Conservation (phyloP, 2,329 filamentous ascomycete genomes). For the Colletotrichum limetticola region DNA sequence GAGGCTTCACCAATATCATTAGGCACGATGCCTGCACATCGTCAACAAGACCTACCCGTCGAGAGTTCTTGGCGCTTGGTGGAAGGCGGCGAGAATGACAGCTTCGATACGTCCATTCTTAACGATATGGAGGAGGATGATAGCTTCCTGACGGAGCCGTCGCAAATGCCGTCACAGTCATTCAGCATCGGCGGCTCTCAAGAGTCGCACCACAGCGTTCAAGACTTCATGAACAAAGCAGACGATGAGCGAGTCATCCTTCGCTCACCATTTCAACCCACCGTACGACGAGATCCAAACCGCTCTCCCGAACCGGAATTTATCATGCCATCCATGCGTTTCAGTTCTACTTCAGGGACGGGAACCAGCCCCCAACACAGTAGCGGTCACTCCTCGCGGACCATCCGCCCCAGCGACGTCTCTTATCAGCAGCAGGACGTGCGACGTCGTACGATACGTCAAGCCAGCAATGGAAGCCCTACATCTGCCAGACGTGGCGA, state of each 20-base stretch:
- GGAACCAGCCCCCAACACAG: slow-evolving; percentile 45
- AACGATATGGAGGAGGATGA: slow-evolving; percentile 56
- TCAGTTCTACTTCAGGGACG: slow-evolving; percentile 39
- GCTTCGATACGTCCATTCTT: slow-evolving; percentile 66
- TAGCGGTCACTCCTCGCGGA: slow-evolving; percentile 47
- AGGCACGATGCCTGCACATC: slow-evolving; percentile 28
- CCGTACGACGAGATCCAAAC: slow-evolving; percentile 48
- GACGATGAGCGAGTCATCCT: slow-evolving; percentile 67
- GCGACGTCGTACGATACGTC: slow-evolving; percentile 41
- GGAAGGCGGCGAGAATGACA: slow-evolving; percentile 68
- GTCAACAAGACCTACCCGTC: slow-evolving; percentile 50
- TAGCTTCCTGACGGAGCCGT: slow-evolving; percentile 54
- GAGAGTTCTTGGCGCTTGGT: slow-evolving; percentile 71
- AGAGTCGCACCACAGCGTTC: slow-evolving; percentile 59
- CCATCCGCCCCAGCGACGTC: slow-evolving; percentile 44
- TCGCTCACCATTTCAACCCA: slow-evolving; percentile 65
- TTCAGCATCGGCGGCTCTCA: slow-evolving; percentile 59
- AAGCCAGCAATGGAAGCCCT: slow-evolving; percentile 38
- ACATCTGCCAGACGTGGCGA: slow-evolving; percentile 38
- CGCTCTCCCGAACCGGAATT: slow-evolving; percentile 62
- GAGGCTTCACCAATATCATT: neutral
- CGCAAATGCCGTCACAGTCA: slow-evolving; percentile 57
- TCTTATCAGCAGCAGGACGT: slow-evolving; percentile 40
- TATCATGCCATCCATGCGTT: slow-evolving; percentile 61
- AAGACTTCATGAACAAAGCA: slow-evolving; percentile 62